Evolutionary conservation across 192 early-diverging fungal genomes (phyloP).

Genomic region (Backusella circina): DNA sequence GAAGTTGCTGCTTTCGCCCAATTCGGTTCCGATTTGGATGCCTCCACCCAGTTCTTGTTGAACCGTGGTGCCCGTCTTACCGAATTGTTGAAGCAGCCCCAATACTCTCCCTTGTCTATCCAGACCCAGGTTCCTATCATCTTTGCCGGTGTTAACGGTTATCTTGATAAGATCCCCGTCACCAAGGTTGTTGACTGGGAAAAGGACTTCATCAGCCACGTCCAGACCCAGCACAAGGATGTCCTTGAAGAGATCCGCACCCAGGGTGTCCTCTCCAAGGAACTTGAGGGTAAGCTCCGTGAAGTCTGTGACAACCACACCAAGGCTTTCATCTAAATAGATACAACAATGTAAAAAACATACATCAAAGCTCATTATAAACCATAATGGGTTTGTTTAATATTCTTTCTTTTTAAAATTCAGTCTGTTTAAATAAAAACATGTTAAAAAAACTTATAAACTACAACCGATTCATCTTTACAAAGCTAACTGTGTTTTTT

Average conservation of each 20-base stretch:
- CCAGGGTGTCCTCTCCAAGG: slow-evolving; percentile 83
- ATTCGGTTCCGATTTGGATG: slow-evolving; percentile 99
- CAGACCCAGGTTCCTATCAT: slow-evolving; percentile 98
- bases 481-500: background rate
- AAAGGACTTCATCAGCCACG: slow-evolving; percentile 81
- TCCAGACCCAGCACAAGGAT: slow-evolving; percentile 85
- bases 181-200: slow-evolving; percentile 94
- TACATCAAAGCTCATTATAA: background rate
- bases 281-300: slow-evolving; percentile 92
- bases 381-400: background rate
- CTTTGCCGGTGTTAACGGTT: slow-evolving; percentile 99
- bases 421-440: slow-evolving; percentile 1
- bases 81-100: slow-evolving; percentile 98
- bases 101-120: slow-evolving; percentile 93
- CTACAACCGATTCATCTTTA: background rate
- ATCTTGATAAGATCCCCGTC: slow-evolving; percentile 97
- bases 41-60: slow-evolving; percentile 98
- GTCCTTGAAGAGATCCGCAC: slow-evolving; percentile 88
- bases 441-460: background rate
- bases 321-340: slow-evolving; percentile 60
- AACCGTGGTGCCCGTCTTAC: slow-evolving; percentile 99
- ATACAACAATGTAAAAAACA: slow-evolving; percentile 1
- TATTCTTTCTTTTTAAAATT: background rate
- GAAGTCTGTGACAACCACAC: slow-evolving; percentile 74
- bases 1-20: slow-evolving; percentile 99